A percentile compares a stretch with the other conserved stretches of the same genome.
phyloP scores from a whole-genome alignment of 164 flowering plant species.

The Echeveria elegans region DNA sequence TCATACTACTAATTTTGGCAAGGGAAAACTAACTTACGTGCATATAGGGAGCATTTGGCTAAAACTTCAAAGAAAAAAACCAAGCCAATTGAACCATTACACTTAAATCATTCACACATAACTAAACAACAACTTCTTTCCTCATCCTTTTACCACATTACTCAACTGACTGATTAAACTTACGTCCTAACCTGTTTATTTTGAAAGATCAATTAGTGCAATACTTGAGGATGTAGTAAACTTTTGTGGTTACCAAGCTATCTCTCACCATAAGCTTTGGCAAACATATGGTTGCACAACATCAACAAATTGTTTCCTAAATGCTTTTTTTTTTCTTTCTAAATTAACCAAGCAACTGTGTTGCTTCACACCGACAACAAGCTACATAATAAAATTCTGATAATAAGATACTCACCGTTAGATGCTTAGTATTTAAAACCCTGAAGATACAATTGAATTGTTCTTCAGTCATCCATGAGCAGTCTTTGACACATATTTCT shows the following conservation, averaged over 20 bases:
- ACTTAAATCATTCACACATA: not conserved
- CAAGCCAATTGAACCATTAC: not conserved
- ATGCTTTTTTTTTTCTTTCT: not conserved
- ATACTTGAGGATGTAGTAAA: not conserved
- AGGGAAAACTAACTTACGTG: too few relatives aligned
- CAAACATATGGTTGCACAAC: not conserved
- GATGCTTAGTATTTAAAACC: constrained; percentile 12
- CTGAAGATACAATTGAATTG: constrained; percentile 10
- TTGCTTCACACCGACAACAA: not conserved
- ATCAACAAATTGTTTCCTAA: not conserved
- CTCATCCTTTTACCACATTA: not conserved
- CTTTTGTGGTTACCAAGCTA: not conserved
- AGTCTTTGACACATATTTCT: constrained; percentile 14
- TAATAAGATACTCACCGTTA: constrained; percentile 11
- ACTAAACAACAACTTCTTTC: not conserved
- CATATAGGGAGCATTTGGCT: not conserved
- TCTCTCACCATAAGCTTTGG: not conserved
- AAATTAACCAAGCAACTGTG: not conserved
- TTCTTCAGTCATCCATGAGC: constrained; percentile 16
- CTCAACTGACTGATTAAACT: not conserved
- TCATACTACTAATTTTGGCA: too few relatives aligned
- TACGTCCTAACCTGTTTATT: not conserved
- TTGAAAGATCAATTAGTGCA: not conserved
- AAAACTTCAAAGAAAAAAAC: too few relatives aligned
- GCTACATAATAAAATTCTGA: not conserved